Percentiles rank a stretch among this genome's conserved stretches.
Conservation (phyloP, 495 filamentous ascomycete species). For the Pseudomonodictys pantanalensis region DNA sequence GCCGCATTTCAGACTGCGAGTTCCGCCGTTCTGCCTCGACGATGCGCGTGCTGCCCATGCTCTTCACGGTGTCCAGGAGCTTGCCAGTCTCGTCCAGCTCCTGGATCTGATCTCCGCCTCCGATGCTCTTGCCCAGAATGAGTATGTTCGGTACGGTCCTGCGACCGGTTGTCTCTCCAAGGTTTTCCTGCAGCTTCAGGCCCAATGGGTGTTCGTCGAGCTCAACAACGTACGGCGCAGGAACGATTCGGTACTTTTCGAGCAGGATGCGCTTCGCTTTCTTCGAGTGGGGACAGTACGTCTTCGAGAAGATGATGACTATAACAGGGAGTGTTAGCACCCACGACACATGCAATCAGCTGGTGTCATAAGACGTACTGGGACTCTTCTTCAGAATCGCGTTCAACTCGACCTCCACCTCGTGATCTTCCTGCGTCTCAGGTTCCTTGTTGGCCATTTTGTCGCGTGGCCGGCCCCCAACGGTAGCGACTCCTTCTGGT, state of each 20-base stretch:
- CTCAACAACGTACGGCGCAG: conserved; percentile 84
- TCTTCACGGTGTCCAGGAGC: conserved; percentile 68
- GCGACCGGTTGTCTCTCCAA: conserved; percentile 71
- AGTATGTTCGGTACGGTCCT: conserved; percentile 89
- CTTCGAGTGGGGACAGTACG: conserved; percentile 81
- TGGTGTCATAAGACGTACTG: conserved; percentile 52
- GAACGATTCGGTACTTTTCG: conserved; percentile 75
- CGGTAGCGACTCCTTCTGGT: conserved; percentile 36
- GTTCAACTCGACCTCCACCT: conserved; percentile 63
- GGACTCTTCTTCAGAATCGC: conserved; percentile 76
- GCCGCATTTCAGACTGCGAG: conserved; percentile 10
- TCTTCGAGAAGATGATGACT: conserved; percentile 96
- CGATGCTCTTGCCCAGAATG: conserved; percentile 82
- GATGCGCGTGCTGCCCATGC: conserved; percentile 68
- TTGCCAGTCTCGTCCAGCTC: conserved; percentile 66
- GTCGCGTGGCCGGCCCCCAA: conserved; percentile 30
- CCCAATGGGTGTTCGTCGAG: conserved; percentile 80
- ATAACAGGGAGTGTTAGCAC: conserved; percentile 1
- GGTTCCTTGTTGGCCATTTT: conserved; percentile 42
- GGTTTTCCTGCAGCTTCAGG: conserved; percentile 60
- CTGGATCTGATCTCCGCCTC: conserved; percentile 82
- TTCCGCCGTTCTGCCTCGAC: conserved; percentile 34
- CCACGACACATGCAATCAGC: conserved; percentile 9
- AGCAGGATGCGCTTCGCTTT: conserved; percentile 80
- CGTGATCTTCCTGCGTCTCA: conserved; percentile 56